Conservation (phyloP, 441 rosid genomes). For the Brassica hybrid region DNA sequence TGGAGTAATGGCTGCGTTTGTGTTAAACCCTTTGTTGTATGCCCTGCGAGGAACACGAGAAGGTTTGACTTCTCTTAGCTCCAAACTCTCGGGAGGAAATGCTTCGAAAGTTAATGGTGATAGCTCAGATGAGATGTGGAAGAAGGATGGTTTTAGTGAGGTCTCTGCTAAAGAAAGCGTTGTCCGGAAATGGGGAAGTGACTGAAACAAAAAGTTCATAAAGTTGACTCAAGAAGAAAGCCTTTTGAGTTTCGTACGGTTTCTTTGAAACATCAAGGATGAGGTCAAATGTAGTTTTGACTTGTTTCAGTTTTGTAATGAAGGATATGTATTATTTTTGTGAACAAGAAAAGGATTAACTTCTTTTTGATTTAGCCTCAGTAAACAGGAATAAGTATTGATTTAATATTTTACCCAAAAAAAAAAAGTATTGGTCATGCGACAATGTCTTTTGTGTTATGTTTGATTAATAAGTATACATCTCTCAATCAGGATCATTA, state of each 20-base stretch:
- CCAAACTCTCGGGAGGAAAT: slow-evolving; percentile 50
- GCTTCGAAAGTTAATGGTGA: slow-evolving; percentile 35
- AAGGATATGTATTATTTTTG: background rate
- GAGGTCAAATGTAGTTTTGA: slow-evolving; percentile 3
- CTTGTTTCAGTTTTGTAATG: slow-evolving; percentile 12
- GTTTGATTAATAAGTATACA: background rate
- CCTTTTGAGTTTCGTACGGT: background rate
- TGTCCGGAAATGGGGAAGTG: slow-evolving; percentile 81
- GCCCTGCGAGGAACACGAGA: slow-evolving; percentile 73
- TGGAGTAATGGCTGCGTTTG: slow-evolving; percentile 65
- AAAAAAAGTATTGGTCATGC: background rate
- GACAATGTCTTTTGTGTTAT: background rate
- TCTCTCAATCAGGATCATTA: background rate
- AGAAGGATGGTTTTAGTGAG: slow-evolving; percentile 41
- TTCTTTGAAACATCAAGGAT: background rate
- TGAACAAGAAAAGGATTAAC: slow-evolving; percentile 20
- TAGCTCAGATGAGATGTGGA: slow-evolving; percentile 42
- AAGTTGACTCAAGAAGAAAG: background rate
- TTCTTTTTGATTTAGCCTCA: background rate
- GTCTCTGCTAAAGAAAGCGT: slow-evolving; percentile 82
- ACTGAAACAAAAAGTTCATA: too few species aligned
- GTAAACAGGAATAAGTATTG: background rate
- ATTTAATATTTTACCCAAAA: too few species aligned
- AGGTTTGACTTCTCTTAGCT: slow-evolving; percentile 54
- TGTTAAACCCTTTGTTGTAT: slow-evolving; percentile 73